Conservation (phyloP, 306 rosid species). For the Potentilla sterilis region DNA sequence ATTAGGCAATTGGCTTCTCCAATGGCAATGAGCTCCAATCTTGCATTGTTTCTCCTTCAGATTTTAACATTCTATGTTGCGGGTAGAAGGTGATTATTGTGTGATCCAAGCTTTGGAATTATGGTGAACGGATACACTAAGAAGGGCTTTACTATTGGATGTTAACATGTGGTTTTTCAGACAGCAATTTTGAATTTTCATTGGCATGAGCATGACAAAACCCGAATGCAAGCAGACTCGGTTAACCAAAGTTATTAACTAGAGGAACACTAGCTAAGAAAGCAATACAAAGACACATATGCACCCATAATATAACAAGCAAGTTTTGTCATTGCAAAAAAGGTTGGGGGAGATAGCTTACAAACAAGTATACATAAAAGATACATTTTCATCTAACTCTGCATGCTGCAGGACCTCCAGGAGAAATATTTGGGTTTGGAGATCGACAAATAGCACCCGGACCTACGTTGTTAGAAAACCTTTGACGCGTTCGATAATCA, state of each 20-base stretch:
- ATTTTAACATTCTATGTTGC: background rate
- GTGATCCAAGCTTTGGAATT: background rate
- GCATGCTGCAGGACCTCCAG: constrained; percentile 75
- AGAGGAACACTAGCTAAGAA: constrained; percentile 15
- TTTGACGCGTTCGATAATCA: constrained; percentile 65
- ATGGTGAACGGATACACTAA: background rate
- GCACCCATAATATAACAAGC: constrained; percentile 19
- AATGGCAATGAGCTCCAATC: background rate
- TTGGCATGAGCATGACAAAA: background rate
- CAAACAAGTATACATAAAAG: constrained; percentile 31
- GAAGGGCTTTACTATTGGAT: constrained; percentile 4
- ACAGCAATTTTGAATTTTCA: background rate
- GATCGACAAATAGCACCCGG: constrained; percentile 81
- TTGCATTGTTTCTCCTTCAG: background rate
- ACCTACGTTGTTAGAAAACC: constrained; percentile 71
- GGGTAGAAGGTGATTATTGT: background rate
- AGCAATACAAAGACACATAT: constrained; percentile 14
- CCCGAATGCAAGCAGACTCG: constrained; percentile 19
- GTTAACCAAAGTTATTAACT: constrained; percentile 7
- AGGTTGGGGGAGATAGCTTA: constrained; percentile 27
- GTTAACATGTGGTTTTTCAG: constrained; percentile 5
- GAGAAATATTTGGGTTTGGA: constrained; percentile 83
- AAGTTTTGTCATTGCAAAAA: constrained; percentile 30
- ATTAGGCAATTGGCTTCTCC: background rate
- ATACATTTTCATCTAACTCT: constrained; percentile 72